Percentiles rank a stretch among this genome's conserved stretches.
Evolutionary conservation across 2,329 filamentous ascomycete species (phyloP).

Genomic region (Cephalotrichum gorgonifer): DNA sequence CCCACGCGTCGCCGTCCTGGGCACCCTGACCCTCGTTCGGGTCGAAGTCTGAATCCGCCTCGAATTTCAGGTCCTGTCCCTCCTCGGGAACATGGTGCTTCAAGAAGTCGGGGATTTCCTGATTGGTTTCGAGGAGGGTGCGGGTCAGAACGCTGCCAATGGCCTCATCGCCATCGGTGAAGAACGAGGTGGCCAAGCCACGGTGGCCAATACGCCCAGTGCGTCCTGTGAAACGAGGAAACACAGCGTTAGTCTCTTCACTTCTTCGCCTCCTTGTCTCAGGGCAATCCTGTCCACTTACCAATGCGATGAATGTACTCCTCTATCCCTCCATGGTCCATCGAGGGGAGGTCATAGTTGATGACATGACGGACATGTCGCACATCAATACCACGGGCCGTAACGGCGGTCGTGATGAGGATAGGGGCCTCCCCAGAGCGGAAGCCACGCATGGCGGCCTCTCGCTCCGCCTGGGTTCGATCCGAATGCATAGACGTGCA

Average conservation of each 20-base stretch:
- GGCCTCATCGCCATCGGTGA: constrained; percentile 64
- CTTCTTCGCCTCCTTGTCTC: no score
- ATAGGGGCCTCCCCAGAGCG: constrained; percentile 65
- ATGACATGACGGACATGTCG: constrained; percentile 82
- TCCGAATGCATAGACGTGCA: constrained; percentile 82
- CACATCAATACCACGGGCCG: constrained; percentile 82
- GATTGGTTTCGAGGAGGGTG: constrained; percentile 68
- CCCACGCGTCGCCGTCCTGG: constrained; percentile 75
- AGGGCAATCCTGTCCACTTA: constrained; percentile 27
- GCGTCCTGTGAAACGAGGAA: constrained; percentile 46
- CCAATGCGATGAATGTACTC: constrained; percentile 94
- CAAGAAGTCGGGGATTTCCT: constrained; percentile 76
- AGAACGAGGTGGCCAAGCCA: constrained; percentile 83
- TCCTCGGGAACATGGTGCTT: constrained; percentile 49
- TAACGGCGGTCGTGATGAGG: constrained; percentile 75
- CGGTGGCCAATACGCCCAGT: constrained; percentile 87
- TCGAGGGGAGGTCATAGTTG: constrained; percentile 79
- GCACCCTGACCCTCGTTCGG: constrained; percentile 19
- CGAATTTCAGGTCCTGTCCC: constrained; percentile 37
- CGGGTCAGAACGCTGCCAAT: constrained; percentile 68
- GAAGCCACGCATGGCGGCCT: constrained; percentile 84
- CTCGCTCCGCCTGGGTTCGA: constrained; percentile 81
- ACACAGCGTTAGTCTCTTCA: not conserved
- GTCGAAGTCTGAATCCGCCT: constrained; percentile 45
- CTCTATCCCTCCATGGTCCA: constrained; percentile 72